Percentiles rank a stretch among this genome's conserved stretches.
Conservation (phyloP, 305 asterid genomes). For the Fraxinus dipetala region DNA sequence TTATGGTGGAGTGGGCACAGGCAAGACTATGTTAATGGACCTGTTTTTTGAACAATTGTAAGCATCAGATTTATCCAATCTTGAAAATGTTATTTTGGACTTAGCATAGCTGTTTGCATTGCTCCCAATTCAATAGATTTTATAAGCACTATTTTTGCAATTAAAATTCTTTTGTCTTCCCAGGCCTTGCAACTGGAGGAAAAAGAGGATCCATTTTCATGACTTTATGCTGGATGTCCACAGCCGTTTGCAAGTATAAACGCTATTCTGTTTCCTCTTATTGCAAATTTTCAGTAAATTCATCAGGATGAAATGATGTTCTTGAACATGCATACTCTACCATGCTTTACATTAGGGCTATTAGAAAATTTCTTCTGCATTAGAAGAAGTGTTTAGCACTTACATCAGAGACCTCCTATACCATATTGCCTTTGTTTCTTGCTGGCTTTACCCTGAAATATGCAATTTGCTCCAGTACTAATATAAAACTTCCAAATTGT, state of each 20-base stretch:
- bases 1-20: conserved; percentile 98
- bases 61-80: conserved; percentile 26
- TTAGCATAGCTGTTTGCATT: conserved; percentile 1
- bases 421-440: not conserved
- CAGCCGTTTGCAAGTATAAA: conserved; percentile 76
- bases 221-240: conserved; percentile 94
- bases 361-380: conserved; percentile 9
- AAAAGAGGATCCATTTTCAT: conserved; percentile 95
- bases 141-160: conserved; percentile 4
- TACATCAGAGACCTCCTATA: not conserved
- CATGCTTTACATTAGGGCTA: conserved; percentile 13
- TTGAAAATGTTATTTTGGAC: conserved; percentile 13
- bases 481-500: conserved; percentile 3
- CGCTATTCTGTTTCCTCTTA: conserved; percentile 1
- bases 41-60: conserved; percentile 73
- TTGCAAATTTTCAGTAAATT: conserved; percentile 3
- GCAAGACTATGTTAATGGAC: conserved; percentile 99
- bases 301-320: not conserved
- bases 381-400: not conserved
- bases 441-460: not conserved
- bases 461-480: conserved; percentile 13
- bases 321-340: conserved; percentile 15
- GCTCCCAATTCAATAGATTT: not conserved
- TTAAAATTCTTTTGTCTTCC: conserved; percentile 12
- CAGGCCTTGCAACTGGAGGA: conserved; percentile 94